Evolutionary conservation across 2,329 filamentous ascomycete species (phyloP).

Genomic region (Biscogniauxia marginata): DNA sequence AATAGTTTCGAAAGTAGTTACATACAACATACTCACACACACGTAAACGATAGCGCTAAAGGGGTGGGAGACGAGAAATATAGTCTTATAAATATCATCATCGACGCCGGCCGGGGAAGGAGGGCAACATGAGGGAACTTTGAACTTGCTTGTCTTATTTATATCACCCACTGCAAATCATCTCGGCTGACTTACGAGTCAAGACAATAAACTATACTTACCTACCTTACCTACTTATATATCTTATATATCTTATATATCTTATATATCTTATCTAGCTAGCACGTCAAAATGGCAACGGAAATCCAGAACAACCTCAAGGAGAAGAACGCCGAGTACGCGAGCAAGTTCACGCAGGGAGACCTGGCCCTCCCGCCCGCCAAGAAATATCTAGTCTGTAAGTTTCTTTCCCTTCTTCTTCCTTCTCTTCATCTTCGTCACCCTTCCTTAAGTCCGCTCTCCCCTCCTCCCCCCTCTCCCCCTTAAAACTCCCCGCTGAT

Average conservation of each 20-base stretch:
- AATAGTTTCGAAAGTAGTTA: not conserved
- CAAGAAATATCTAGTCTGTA: constrained; percentile 66
- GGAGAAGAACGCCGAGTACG: constrained; percentile 57
- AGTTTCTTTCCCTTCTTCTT: constrained; percentile 17
- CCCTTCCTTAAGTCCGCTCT: too few relatives aligned
- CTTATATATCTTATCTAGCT: not conserved
- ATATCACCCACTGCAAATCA: too few relatives aligned
- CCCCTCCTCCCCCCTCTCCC: constrained; percentile 17
- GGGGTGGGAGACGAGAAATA: too few relatives aligned
- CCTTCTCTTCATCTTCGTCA: not conserved
- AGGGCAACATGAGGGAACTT: too few relatives aligned
- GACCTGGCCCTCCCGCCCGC: constrained; percentile 66
- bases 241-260: not conserved
- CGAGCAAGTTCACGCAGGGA: constrained; percentile 61
- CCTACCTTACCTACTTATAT: not conserved
- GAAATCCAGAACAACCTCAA: constrained; percentile 54
- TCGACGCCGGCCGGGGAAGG: too few relatives aligned
- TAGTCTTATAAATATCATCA: too few relatives aligned
- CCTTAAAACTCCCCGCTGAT: not conserved
- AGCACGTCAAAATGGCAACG: constrained; percentile 30
- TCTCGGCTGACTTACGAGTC: too few relatives aligned
- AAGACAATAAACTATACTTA: too few relatives aligned
- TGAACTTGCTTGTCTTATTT: too few relatives aligned
- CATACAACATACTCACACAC: not conserved
- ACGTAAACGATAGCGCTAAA: too few relatives aligned